Conservation (phyloP, 148 eudicot species). For the Heliamphora exappendiculata region DNA sequence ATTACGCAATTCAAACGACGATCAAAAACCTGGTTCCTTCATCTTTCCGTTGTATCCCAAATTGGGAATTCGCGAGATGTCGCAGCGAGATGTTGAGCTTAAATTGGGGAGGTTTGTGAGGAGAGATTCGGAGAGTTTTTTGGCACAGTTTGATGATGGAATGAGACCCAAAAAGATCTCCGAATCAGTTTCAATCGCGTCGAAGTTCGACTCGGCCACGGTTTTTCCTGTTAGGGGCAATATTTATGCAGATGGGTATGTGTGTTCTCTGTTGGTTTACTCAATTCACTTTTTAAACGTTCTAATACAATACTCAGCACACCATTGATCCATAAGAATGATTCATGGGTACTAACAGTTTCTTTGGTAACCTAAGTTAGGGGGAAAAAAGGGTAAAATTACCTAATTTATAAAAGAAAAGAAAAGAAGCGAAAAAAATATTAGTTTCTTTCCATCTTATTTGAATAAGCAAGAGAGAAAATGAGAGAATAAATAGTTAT, state of each 20-base stretch:
- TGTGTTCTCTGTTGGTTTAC: slow-evolving; percentile 1
- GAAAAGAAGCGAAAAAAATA: no score
- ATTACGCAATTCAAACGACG: slow-evolving; percentile 20
- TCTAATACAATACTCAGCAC: no score
- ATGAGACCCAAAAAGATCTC: not conserved
- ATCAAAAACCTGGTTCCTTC: slow-evolving; percentile 15
- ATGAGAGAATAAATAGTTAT: no score
- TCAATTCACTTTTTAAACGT: not conserved
- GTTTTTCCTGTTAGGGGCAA: slow-evolving; percentile 38
- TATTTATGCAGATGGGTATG: slow-evolving; percentile 45
- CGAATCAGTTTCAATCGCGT: slow-evolving; percentile 9
- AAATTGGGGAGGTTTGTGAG: slow-evolving; percentile 40
- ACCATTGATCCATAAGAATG: no score
- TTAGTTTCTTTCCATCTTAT: no score
- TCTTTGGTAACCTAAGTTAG: no score
- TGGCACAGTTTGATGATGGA: slow-evolving; percentile 11
- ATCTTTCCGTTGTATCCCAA: slow-evolving; percentile 35
- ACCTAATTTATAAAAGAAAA: no score
- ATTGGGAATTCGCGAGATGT: slow-evolving; percentile 5
- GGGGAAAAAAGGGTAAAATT: no score
- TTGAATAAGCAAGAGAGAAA: no score
- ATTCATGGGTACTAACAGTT: no score
- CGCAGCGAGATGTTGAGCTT: slow-evolving; percentile 22
- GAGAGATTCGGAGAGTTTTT: not conserved
- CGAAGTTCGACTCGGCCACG: slow-evolving; percentile 17